Conservation (phyloP, 2,329 filamentous ascomycete genomes). For the Trichoderma cornu-damae region DNA sequence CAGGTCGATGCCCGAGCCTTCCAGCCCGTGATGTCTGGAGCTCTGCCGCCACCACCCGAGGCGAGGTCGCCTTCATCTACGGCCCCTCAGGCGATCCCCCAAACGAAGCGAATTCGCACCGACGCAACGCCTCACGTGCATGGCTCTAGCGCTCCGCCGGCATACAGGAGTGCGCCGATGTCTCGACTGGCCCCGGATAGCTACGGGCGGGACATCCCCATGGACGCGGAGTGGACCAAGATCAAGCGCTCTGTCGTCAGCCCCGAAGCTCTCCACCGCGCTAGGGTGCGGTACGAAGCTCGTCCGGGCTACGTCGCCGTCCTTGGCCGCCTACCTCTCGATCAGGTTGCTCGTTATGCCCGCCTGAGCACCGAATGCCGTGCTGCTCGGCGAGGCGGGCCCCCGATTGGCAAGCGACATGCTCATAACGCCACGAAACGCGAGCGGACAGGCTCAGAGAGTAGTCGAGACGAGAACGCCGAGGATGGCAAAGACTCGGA, state of each 20-base stretch:
- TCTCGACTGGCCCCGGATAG: conserved; percentile 51
- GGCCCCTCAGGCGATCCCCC: conserved; percentile 38
- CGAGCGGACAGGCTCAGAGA: conserved; percentile 31
- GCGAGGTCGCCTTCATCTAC: conserved; percentile 34
- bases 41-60: conserved; percentile 21
- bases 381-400: conserved; percentile 31
- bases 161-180: conserved; percentile 33
- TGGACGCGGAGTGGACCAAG: conserved; percentile 55
- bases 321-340: conserved; percentile 49
- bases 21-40: conserved; percentile 31
- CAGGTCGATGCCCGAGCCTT: conserved; percentile 33
- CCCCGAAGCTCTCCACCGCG: conserved; percentile 49
- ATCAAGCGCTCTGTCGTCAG: conserved; percentile 51
- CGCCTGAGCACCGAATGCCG: conserved; percentile 45
- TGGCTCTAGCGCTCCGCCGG: conserved; percentile 24
- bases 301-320: conserved; percentile 56
- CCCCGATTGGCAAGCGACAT: conserved; percentile 18
- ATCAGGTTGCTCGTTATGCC: conserved; percentile 50
- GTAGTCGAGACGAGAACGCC: conserved; percentile 31
- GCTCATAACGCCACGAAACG: conserved; percentile 5
- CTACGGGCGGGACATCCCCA: conserved; percentile 50
- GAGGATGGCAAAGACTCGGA: conserved; percentile 30
- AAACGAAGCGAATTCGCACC: conserved; percentile 30
- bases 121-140: conserved; percentile 21
- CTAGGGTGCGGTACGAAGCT: conserved; percentile 54